A percentile compares a stretch with the other conserved stretches of the same genome.
Evolutionary conservation across 2,329 filamentous ascomycete species (phyloP).

Genomic region (Fusarium falciforme): DNA sequence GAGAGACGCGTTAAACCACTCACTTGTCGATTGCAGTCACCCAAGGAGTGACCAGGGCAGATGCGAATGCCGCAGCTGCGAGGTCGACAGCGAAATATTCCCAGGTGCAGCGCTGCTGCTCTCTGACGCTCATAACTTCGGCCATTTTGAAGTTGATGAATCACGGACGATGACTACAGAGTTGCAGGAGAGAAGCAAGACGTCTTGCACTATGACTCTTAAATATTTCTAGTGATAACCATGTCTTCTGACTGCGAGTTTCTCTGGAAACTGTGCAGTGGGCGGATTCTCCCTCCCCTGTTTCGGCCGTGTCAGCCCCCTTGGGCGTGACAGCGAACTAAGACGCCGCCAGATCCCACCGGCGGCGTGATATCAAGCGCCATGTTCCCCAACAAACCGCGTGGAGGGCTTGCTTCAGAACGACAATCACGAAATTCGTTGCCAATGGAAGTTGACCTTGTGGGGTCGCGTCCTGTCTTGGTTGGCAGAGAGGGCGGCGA

Average conservation of each 20-base stretch:
- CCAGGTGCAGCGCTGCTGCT: constrained; percentile 39
- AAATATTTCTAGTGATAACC: constrained; percentile 9
- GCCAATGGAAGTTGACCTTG: constrained; percentile 27
- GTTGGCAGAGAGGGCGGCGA: constrained; percentile 17
- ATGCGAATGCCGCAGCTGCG: constrained; percentile 36
- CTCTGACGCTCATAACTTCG: constrained; percentile 37
- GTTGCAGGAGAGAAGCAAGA: accelerated
- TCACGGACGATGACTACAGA: not conserved
- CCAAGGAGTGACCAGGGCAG: constrained; percentile 42
- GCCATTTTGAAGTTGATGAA: constrained; percentile 28
- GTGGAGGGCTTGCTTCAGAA: not conserved
- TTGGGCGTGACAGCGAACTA: not conserved
- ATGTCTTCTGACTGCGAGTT: constrained; percentile 5
- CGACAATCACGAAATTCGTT: constrained; percentile 28
- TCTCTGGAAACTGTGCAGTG: constrained; percentile 9
- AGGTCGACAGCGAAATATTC: constrained; percentile 42
- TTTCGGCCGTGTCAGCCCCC: not conserved
- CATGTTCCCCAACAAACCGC: constrained; percentile 28
- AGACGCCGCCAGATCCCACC: constrained; percentile 16
- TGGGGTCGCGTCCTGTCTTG: constrained; percentile 9
- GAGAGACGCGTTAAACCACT: not conserved
- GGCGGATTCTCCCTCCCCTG: constrained; percentile 5
- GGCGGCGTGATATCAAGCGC: not conserved
- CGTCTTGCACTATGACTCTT: constrained; percentile 16
- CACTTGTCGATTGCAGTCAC: constrained; percentile 43